Conservation (phyloP, 805 yeast species). For the Candida maltosa region DNA sequence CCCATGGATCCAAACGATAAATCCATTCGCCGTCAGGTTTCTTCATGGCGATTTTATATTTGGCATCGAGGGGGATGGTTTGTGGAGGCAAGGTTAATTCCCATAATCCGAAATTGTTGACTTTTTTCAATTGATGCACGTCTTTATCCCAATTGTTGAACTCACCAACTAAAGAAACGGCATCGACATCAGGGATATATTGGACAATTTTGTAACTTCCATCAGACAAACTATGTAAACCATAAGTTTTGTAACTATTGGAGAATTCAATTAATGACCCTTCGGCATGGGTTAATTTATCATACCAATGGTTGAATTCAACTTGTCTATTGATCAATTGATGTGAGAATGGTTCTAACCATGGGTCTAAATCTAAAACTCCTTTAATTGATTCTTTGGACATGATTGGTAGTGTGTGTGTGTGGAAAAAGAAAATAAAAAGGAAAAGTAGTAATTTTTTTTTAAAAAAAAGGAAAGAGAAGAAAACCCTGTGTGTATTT, state of each 20-base stretch:
- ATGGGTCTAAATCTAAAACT: conserved; percentile 76
- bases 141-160: conserved; percentile 79
- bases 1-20: conserved; percentile 89
- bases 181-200: conserved; percentile 86
- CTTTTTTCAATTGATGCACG: conserved; percentile 49
- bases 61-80: conserved; percentile 79
- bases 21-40: conserved; percentile 60
- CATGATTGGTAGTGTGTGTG: background rate
- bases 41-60: conserved; percentile 66
- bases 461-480: background rate
- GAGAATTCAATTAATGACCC: conserved; percentile 65
- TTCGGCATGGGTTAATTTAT: conserved; percentile 52
- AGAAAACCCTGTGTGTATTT: too few species aligned
- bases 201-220: conserved; percentile 65
- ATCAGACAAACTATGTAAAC: conserved; percentile 59
- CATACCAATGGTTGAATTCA: conserved; percentile 62
- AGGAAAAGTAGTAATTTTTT: background rate
- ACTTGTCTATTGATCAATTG: conserved; percentile 67
- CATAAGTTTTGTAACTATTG: conserved; percentile 70
- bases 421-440: background rate
- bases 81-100: conserved; percentile 54
- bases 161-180: conserved; percentile 84
- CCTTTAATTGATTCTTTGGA: conserved; percentile 37
- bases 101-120: conserved; percentile 72
- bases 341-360: conserved; percentile 75